Evolutionary conservation across 176 grass and related monocot species (phyloP), one percentile per base, ranked within the genome.

Genomic region (Oropetium thomaeum): DNA sequence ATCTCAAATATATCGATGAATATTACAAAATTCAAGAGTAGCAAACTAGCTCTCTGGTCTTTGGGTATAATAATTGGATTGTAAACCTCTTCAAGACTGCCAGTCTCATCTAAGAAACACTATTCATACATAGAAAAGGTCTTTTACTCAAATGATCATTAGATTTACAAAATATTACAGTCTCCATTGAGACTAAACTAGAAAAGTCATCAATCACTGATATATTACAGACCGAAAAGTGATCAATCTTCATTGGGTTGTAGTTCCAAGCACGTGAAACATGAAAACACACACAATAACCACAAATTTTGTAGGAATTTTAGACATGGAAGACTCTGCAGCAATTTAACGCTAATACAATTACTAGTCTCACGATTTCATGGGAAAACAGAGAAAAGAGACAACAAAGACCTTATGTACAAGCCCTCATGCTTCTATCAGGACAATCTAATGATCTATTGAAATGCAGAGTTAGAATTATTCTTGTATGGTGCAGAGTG

Each of bases 1-100:
- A 52, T 42, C 30, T 51, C 45, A 39, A 84, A 76, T 40, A 41
- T 58, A 66, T 7, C 35, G 43, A 79, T 70, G 38, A 55, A 76
- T 69, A 42, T 45, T 69, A 31, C 20, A 23, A 43, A 51, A 47
- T 27, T 38, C 14, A 29, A 60, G 14, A n/a, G 35, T 39, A 48
- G 19, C 0, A 26, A 10, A 41, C 8, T n/a, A 65, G 19, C 38
- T 67, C 32, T 39, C 23, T 72, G 26, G 15, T n/a, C 14, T 37
- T 20, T 23, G 33, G 48, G n/a, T 20, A 43, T 20, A 42, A 67
- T 14, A 61, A 17, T 69, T 68, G 20, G 25, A 70, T 41, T 51
- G 22, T 22, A 62, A 52, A 84, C 3, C 28, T 69, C 25, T 70
- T 3, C 54, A 64, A 31, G 42, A 41, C 41, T 68, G 0, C 17